phyloP scores from a whole-genome alignment of 225 moss, liverwort and hornwort species.

The Takakia lepidozioides region DNA sequence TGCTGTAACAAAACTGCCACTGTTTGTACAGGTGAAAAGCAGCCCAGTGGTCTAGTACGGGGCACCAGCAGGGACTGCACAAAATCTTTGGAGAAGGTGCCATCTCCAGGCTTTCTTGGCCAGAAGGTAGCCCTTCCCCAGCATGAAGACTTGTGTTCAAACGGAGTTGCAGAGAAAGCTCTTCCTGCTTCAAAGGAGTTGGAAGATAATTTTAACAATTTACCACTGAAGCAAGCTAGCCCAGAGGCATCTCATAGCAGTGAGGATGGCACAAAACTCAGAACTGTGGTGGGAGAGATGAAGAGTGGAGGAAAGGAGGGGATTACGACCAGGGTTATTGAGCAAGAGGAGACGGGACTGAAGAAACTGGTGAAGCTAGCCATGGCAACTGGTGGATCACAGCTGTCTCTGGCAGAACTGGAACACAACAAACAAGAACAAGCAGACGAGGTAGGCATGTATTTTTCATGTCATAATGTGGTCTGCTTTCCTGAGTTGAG shows the following conservation, averaged over 20 bases:
- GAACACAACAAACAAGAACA: slow-evolving; percentile 44
- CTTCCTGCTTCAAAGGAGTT: slow-evolving; percentile 2
- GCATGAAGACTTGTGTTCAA: slow-evolving; percentile 1
- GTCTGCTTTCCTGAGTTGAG: not conserved
- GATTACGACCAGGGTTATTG: no score
- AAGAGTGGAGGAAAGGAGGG: slow-evolving; percentile 20
- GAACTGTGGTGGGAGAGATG: not conserved
- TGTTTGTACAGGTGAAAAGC: slow-evolving; percentile 9
- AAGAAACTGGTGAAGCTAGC: slow-evolving; percentile 21
- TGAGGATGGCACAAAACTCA: not conserved
- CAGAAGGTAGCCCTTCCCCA: not conserved
- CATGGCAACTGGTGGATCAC: slow-evolving; percentile 4
- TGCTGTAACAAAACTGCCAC: no score
- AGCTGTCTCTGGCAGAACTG: slow-evolving; percentile 19
- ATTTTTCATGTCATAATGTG: not conserved
- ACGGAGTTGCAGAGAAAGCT: slow-evolving; percentile 3
- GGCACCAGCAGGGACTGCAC: not conserved
- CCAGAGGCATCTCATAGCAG: not conserved
- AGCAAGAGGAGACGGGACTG: no score
- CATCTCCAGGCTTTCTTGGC: not conserved
- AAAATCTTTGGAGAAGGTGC: not conserved
- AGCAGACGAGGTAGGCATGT: slow-evolving; percentile 28
- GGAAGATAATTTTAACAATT: not conserved
- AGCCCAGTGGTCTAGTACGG: not conserved
- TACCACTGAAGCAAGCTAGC: not conserved